Evolutionary conservation across 1,284 basidiomycete genomes (phyloP).

Genomic region (Sporisorium scitamineum): DNA sequence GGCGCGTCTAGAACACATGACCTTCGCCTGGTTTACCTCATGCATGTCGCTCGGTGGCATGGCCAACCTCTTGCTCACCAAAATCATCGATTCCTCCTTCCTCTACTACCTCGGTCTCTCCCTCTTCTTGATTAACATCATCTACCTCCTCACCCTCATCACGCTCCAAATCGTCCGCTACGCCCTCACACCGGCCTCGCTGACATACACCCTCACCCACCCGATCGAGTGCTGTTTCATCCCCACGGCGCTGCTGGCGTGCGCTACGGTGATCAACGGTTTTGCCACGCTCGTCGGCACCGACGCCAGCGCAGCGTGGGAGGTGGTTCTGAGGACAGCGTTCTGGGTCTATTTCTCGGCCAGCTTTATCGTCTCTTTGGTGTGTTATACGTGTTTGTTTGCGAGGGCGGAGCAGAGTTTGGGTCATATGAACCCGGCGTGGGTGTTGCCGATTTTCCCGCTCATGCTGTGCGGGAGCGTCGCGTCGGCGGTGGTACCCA

Average conservation of each 20-base stretch:
- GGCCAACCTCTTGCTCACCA: slow-evolving; percentile 27
- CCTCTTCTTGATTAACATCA: slow-evolving; percentile 26
- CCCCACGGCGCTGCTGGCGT: slow-evolving; percentile 28
- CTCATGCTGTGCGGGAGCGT: slow-evolving; percentile 50
- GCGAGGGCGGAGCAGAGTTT: slow-evolving; percentile 16
- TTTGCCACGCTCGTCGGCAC: neutral
- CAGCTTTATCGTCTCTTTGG: slow-evolving; percentile 3
- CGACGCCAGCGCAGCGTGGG: neutral
- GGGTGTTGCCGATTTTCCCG: slow-evolving; percentile 50
- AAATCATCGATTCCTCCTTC: slow-evolving; percentile 13
- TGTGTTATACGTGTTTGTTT: slow-evolving; percentile 23
- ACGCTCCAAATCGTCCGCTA: slow-evolving; percentile 24
- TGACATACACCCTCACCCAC: slow-evolving; percentile 22
- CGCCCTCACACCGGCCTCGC: slow-evolving; percentile 1
- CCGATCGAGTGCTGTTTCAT: slow-evolving; percentile 49
- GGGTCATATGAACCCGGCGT: slow-evolving; percentile 40
- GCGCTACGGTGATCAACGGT: slow-evolving; percentile 33
- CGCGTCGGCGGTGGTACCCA: slow-evolving; percentile 11
- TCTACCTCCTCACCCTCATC: slow-evolving; percentile 21
- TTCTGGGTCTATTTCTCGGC: slow-evolving; percentile 39
- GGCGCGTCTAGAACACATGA: slow-evolving; percentile 25
- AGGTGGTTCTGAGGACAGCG: neutral
- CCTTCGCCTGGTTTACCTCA: slow-evolving; percentile 42
- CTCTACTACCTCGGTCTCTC: slow-evolving; percentile 20
- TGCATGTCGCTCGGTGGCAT: slow-evolving; percentile 42